Evolutionary conservation across 2,329 filamentous ascomycete species (phyloP).

Genomic region (Ilyonectria destructans): DNA sequence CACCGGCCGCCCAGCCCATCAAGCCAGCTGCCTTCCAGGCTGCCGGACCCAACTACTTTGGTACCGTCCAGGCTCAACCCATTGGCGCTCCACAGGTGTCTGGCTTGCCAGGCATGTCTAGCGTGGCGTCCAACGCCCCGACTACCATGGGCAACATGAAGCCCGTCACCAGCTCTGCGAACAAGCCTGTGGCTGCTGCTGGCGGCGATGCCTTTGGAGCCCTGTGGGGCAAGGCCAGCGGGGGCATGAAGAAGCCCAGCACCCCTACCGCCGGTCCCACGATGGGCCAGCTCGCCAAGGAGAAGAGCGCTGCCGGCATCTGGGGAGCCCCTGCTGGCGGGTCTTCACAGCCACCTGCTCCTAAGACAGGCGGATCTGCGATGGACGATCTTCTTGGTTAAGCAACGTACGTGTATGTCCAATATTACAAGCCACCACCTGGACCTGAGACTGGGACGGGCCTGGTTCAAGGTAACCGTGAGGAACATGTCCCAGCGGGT

Average conservation of each 20-base stretch:
- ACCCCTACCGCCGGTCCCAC: constrained; percentile 79
- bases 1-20: constrained; percentile 60
- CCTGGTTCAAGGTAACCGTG: constrained; percentile 10
- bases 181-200: constrained; percentile 68
- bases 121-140: constrained; percentile 55
- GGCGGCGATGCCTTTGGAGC: constrained; percentile 92
- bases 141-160: constrained; percentile 64
- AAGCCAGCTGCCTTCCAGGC: constrained; percentile 80
- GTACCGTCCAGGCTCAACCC: constrained; percentile 75
- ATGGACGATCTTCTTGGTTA: constrained; percentile 67
- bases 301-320: constrained; percentile 94
- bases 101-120: constrained; percentile 51
- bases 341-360: constrained; percentile 51
- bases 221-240: constrained; percentile 84
- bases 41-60: constrained; percentile 92
- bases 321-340: constrained; percentile 82
- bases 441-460: constrained; percentile 36
- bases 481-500: constrained; percentile 18
- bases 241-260: constrained; percentile 81
- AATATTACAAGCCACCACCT: constrained; percentile 33
- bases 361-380: constrained; percentile 56
- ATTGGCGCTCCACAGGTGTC: constrained; percentile 52
- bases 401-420: constrained; percentile 31
- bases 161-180: constrained; percentile 62
- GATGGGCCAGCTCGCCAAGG: constrained; percentile 95